Evolutionary conservation across 2,329 filamentous ascomycete species (phyloP), one percentile per base, ranked within the genome.

Genomic region (Monilinia fructigena): DNA sequence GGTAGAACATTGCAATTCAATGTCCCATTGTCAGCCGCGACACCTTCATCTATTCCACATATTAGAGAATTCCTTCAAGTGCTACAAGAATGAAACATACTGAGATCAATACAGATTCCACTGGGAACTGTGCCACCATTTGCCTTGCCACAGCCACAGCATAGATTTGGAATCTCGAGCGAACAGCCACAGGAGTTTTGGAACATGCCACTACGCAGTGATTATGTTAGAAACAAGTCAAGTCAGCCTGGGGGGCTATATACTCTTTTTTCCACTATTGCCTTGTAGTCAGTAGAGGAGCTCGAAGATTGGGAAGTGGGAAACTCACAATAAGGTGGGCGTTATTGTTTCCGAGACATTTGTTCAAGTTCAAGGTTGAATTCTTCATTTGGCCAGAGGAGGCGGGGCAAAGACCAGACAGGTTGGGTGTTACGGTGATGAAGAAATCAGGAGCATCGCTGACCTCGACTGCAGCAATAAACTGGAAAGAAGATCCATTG

Each of bases 201-300:
- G 53, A 65, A 65, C 53, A 58, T 59, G 62, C 62, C 62, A 16
- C 62, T 65, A 28, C 42, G 35, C 3, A 50, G 45, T 47, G 12
- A 6, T 50, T 40, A n/a, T 28, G 48, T 53, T 63, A 53, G 50
- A 55, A 55, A 42, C 0, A 7, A 31, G 10, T 18, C 47, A 18
- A 14, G 14, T 20, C 2, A 35, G 4, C 0, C 4, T 26, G 8
- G 18, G 45, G 14, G 40, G 7, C 20, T 14, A 12, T 14, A 3
- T 65, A 65, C 62, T 65, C n/a, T n/a, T 20, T 48, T 35, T 65
- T 12, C 62, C 62, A 65, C 62, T 65, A 16, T 38, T 38, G 7
- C 20, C 2, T 28, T 8, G 11, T 28, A 20, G 7, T 65, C 7
- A 65, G 62, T 38, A 48, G 5, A 11, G n/a, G 6, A 16, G 58